Base-by-base conservation (phyloP, 1,284 basidiomycete species). In the Trichosporon sp. region DNA sequence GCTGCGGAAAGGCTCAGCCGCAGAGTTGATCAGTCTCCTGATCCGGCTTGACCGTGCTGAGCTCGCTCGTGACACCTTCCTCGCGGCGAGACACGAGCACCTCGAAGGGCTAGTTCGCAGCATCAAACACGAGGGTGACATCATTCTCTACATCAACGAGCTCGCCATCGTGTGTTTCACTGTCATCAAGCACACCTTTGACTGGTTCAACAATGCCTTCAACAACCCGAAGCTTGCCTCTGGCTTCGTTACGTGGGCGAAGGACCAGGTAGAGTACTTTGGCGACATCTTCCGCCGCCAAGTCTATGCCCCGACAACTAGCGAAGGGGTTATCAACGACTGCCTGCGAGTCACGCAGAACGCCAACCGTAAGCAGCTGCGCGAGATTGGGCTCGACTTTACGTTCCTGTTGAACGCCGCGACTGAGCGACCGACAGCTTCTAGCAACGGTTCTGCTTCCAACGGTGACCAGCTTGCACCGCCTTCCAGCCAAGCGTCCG, bases 201-300 rank as follows among this genome's bases (percentile, higher is more conserved):
- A 99, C 78, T 99, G 95, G 96, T 99, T 93, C 79, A 85, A 97
- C 75, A 88, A 88, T 1, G 95, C 92, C 57, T 99, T 97, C 81
- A 92, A 89, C 78, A 95, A 97, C 78, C 93, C 94, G 74, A 88
- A 91, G 66, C 92, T 94, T 73, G 91, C 95, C 0, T 95, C 92
- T 62, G 93, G 88, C 9, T 95, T 98, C 74, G 90, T 98, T 23
- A 88, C 91, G 60, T 99, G 95, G 96, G 91, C 94, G 1, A 92
- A 89, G 75, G 84, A 86, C 61, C 90, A 94, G 80, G 87, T 99
- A 31, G 88, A 91, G 73, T 81, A 85, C 52, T 98, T 91, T 76
- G 89, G 89, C 0, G 87, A 89, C 63, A 88, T 89, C 74, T 98
- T 98, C 80, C 83, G 89, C 59, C 88, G 89, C 64, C 96, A 99